phyloP scores from a whole-genome alignment of 2,329 filamentous ascomycete species.

The Colletotrichum scovillei region DNA sequence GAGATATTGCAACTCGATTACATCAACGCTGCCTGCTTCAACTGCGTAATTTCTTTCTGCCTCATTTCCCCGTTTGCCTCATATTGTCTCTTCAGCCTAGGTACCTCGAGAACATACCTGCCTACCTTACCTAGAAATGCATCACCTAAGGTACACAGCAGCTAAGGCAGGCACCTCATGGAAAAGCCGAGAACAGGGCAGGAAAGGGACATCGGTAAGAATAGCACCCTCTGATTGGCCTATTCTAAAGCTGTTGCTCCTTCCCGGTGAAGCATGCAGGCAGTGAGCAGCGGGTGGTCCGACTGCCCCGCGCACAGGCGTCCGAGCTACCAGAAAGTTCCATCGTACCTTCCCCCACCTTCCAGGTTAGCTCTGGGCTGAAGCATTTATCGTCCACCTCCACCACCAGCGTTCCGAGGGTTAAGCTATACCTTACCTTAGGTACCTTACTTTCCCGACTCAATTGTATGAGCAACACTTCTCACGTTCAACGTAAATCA shows the following conservation, averaged over 20 bases:
- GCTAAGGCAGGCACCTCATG: no score
- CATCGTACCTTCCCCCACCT: slow-evolving; percentile 1
- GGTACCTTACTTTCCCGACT: background rate
- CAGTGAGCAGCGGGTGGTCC: background rate
- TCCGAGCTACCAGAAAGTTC: slow-evolving; percentile 19
- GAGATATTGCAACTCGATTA: background rate
- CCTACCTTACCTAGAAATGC: no score
- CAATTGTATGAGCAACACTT: background rate
- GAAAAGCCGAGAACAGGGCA: background rate
- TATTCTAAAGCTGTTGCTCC: background rate
- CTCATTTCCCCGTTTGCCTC: no score
- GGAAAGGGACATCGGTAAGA: background rate
- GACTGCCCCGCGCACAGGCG: slow-evolving; percentile 2
- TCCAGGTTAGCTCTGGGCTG: slow-evolving; percentile 4
- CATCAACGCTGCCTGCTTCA: background rate
- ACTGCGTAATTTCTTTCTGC: background rate
- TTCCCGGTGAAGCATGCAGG: slow-evolving; percentile 8
- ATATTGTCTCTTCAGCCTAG: no score
- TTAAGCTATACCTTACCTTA: background rate
- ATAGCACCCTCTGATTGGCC: background rate
- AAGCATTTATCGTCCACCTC: slow-evolving; percentile 6
- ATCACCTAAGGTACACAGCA: no score
- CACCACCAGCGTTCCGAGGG: background rate
- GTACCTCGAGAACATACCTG: no score
- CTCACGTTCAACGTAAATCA: background rate